Conservation (phyloP, 2,329 filamentous ascomycete species). For the Phialophora expanda region DNA sequence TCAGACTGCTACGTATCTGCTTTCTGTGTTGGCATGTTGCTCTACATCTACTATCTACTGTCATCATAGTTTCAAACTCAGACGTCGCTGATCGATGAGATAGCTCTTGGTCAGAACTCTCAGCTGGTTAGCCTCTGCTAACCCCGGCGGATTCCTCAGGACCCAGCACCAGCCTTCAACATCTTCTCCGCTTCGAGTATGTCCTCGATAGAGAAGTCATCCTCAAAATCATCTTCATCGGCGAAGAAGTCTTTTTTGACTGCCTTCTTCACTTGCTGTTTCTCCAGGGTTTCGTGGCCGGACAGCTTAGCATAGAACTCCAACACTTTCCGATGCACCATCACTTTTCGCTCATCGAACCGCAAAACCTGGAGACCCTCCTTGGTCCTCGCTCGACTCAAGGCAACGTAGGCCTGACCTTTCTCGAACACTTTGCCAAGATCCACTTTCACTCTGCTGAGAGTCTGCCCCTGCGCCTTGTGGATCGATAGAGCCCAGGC, state of each 20-base stretch:
- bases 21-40: neutral
- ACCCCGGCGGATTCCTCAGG: neutral
- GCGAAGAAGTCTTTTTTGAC: conserved; percentile 41
- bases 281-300: conserved; percentile 64
- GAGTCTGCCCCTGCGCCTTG: conserved; percentile 94
- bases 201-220: conserved; percentile 37
- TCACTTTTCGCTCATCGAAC: conserved; percentile 89
- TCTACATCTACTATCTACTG: neutral
- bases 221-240: conserved; percentile 56
- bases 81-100: neutral
- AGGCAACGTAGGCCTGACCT: conserved; percentile 94
- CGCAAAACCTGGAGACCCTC: conserved; percentile 83
- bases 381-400: conserved; percentile 89
- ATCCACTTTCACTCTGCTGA: conserved; percentile 93
- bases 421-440: conserved; percentile 93
- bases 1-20: neutral
- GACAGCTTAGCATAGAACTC: conserved; percentile 84
- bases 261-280: conserved; percentile 27
- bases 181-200: conserved; percentile 30
- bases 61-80: neutral
- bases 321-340: conserved; percentile 87
- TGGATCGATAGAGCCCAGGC: conserved; percentile 98
- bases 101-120: conserved; percentile 3
- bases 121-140: neutral
- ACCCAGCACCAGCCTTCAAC: conserved; percentile 14